These are phyloP conservation scores for Trichoderma arundinaceum DNA, from an alignment of 2,329 filamentous ascomycete genomes.

Conservation along the genomic window DNA sequence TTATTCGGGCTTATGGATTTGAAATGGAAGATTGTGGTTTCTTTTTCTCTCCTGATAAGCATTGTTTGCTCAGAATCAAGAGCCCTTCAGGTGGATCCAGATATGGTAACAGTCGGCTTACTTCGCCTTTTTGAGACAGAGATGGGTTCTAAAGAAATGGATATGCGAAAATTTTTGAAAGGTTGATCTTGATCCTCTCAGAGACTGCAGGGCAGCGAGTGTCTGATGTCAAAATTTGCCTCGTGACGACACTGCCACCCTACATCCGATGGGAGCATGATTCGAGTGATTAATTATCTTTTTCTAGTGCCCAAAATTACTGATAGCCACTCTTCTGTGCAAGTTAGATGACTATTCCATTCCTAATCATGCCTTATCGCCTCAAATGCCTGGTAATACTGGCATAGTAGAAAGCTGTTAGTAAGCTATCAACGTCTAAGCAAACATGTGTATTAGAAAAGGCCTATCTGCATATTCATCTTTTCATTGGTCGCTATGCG, in stretches of 20 bases:
- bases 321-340: neutral
- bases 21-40: neutral
- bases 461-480: too few species aligned
- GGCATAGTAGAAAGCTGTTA: too few species aligned
- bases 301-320: neutral
- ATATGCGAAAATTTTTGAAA: too few species aligned
- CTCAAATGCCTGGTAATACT: too few species aligned
- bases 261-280: neutral
- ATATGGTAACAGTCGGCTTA: constrained; percentile 7
- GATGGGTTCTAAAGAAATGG: neutral
- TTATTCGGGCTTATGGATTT: neutral
- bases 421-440: too few species aligned
- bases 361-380: neutral
- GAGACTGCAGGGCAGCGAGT: neutral
- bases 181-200: neutral
- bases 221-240: neutral
- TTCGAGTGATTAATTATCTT: neutral
- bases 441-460: too few species aligned
- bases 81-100: neutral
- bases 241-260: neutral
- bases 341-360: neutral
- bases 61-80: neutral
- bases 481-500: too few species aligned
- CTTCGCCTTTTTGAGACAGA: neutral
- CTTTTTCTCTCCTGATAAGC: neutral